Evolutionary conservation across 768 basidiomycete species (phyloP), one percentile per base, ranked within the genome.

Genomic region (Tylopilus cervinicoccineus): DNA sequence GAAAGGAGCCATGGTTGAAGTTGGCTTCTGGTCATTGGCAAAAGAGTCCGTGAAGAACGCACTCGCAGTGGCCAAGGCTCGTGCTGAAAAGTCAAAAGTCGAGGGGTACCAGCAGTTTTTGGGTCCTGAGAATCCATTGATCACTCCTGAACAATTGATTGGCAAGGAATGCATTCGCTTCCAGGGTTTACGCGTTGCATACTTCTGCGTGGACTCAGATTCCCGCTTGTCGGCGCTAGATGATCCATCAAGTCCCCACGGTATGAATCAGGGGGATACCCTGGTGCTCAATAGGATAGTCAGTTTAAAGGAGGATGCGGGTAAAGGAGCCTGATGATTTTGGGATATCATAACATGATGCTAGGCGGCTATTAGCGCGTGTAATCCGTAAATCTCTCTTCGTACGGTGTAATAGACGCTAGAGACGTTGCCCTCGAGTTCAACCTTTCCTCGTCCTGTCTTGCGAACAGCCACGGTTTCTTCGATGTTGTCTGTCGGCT

Each of bases 101-200:
- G 73, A 76, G 23, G 63, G 63, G 12, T 64, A 62, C 31, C 67
- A 63, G 11, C 50, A 64, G 16, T 66, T 60, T 4, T 62, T 64
- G 29, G 65, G 70, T 29, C 76, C 76, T 29, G 78, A 76, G 46
- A 88, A 82, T 23, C 92, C 89, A 1, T 76, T 79, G 41, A 83
- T 85, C 19, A 88, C 84, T 6, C 61, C 65, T 4, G 85, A 83
- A 46, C 88, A 91, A 66, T 75, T 95, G 33, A 79, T 90, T 38
- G 95, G 88, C 23, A 87, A 87, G 66, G 96, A 98, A 68, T 90
- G 86, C 63, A 79, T 98, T 47, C 79, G 96, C 32, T 98, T 99
- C 83, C 96, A 99, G 70, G 96, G 93, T 8, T 75, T 97, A 61
- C 83, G 96, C 10, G 84, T 97, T 39, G 96, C 87, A 3, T 99